These are phyloP conservation scores for Macrocybe gigantea DNA, from an alignment of 768 basidiomycete species.

Conservation along the genomic window DNA sequence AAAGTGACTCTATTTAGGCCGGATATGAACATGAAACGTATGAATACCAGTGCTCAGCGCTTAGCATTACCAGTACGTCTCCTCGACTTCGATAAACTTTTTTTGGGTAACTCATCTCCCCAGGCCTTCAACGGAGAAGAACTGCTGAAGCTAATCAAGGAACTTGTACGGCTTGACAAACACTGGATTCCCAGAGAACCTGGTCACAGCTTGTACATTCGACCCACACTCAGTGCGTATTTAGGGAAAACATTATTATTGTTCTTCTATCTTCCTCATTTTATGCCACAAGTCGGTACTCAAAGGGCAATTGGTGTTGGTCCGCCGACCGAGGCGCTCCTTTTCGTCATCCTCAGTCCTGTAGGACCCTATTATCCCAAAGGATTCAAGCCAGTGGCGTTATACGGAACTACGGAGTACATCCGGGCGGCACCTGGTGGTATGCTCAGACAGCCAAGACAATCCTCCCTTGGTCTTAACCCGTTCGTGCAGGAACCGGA, in stretches of 20 bases:
- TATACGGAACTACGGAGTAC: constrained; percentile 79
- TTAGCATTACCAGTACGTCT: constrained; percentile 66
- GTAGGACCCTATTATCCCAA: constrained; percentile 84
- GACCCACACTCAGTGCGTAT: constrained; percentile 62
- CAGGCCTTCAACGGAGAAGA: constrained; percentile 77
- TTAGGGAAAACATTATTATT: background rate
- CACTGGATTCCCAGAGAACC: constrained; percentile 89
- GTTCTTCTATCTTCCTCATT: background rate
- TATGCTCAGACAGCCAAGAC: constrained; percentile 17
- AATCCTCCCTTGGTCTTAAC: background rate
- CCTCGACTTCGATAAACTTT: background rate
- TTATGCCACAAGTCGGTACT: constrained; percentile 61
- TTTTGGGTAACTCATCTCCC: constrained; percentile 2
- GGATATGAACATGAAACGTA: constrained; percentile 96
- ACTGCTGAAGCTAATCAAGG: constrained; percentile 75
- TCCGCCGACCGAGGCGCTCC: constrained; percentile 72
- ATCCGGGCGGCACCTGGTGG: constrained; percentile 87
- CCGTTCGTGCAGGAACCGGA: constrained; percentile 55
- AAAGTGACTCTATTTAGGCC: constrained; percentile 85
- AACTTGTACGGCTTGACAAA: constrained; percentile 76
- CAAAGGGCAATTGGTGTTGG: constrained; percentile 64
- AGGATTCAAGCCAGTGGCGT: constrained; percentile 89
- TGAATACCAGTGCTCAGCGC: constrained; percentile 80
- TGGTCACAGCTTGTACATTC: constrained; percentile 89
- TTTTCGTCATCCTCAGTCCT: constrained; percentile 81